Evolutionary conservation across 2,329 filamentous ascomycete genomes (phyloP), one percentile per base, ranked within the genome.

Genomic region (Nigrograna mackinnonii): DNA sequence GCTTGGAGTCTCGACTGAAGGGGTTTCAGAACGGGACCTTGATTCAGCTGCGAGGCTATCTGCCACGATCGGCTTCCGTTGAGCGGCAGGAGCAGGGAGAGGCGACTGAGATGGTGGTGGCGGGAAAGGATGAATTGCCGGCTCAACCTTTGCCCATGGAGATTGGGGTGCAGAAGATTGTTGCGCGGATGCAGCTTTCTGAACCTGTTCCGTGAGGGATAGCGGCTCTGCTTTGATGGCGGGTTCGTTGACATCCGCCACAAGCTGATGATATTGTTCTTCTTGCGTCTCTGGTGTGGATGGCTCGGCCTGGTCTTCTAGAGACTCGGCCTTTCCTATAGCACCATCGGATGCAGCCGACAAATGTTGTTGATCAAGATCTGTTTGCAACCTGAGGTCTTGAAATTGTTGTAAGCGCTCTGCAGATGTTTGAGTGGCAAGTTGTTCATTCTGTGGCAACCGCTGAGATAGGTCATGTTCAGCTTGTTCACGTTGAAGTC

Each of bases 401-500:
- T 95, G 83, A 63, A 96, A 96, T 62, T 96, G 86, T 53, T 87
- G 83, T 16, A 96, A 77, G 34, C 91, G 85, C 35, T 89, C 87
- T 47, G 78, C 77, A 37, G 76, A 75, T 21, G 70, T 72, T 55
- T 79, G 58, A 6, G 60, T 50, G 35, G 57, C 48, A 38, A 63
- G 61, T 18, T 64, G 61, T n/a, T 66, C 61, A 36, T 58, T 55
- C 16, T 52, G 47, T 9, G 50, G 52, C 4, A 48, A 45, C 19
- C 61, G 58, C 31, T 74, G 71, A 28, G 60, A 40, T 36, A 64
- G 61, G 44, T 79, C 75, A 49, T 79, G 79, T 43, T 82, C 75
- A 24, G 79, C 76, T 59, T 85, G 82, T 58, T 84, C 82, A 45
- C 82, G 77, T 56, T 83, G 78, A 26, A 84, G 72, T 40, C 77